A percentile compares a stretch with the other conserved stretches of the same genome.
Conservation (phyloP, 768 basidiomycete genomes). For the Serendipita sp. region DNA sequence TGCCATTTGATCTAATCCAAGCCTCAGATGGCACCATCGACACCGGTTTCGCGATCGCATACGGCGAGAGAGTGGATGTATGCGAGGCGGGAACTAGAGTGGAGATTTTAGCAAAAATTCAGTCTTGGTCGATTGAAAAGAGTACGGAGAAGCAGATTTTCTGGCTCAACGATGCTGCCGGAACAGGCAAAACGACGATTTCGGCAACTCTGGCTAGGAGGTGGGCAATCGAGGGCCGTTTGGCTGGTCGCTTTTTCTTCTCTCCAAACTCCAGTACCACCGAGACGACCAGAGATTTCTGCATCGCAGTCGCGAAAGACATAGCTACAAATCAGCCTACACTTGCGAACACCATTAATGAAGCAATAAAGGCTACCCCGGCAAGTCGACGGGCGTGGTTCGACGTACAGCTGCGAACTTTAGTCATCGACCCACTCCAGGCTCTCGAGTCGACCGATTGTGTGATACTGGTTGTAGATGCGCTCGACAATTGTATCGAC, state of each 20-base stretch:
- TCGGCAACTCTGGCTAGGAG: background rate
- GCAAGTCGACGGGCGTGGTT: background rate
- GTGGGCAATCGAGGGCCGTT: background rate
- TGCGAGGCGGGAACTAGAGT: background rate
- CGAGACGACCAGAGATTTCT: background rate
- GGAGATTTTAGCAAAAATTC: background rate
- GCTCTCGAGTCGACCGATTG: background rate
- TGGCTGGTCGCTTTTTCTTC: background rate
- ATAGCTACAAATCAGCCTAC: background rate
- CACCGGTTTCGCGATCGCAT: background rate
- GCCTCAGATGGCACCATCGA: too few species aligned
- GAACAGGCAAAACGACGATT: background rate
- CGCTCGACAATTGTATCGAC: background rate
- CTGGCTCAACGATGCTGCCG: conserved; percentile 1
- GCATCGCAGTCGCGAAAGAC: background rate
- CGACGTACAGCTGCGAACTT: background rate
- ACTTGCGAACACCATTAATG: background rate
- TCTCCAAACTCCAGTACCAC: background rate
- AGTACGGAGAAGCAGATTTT: background rate
- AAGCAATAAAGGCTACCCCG: background rate
- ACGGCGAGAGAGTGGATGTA: background rate
- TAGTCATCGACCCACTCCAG: background rate
- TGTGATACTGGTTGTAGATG: background rate
- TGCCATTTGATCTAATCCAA: too few species aligned
- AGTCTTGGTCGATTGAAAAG: background rate